Conservation (phyloP, 805 yeast genomes). For the Spencermartinsiella europaea region DNA sequence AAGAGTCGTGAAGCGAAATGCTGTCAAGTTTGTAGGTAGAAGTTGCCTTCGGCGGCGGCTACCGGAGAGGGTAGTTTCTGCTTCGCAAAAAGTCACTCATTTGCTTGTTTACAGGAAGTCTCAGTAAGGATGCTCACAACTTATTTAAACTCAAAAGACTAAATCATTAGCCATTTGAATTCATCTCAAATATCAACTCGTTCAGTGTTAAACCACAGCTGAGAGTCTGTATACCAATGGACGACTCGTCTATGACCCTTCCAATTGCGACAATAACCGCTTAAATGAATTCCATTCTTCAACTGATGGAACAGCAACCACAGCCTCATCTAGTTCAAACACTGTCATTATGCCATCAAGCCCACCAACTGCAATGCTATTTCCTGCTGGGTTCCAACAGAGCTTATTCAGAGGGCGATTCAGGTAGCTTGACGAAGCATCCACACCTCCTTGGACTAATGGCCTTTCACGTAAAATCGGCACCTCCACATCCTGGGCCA, state of each 20-base stretch:
- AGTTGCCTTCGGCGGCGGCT: no score
- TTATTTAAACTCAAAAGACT: no score
- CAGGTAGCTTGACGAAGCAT: constrained; percentile 1
- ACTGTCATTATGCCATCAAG: constrained; percentile 30
- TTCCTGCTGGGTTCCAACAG: constrained; percentile 28
- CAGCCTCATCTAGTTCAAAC: constrained; percentile 22
- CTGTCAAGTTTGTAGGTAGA: no score
- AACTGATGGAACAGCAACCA: constrained; percentile 7
- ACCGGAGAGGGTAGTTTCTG: no score
- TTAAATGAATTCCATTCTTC: constrained; percentile 17
- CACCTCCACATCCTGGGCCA: constrained; percentile 27
- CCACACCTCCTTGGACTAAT: background rate
- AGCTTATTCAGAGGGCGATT: constrained; percentile 28
- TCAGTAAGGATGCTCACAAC: no score
- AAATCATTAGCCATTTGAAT: no score
- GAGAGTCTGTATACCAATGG: no score
- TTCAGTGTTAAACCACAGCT: no score
- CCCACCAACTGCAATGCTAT: constrained; percentile 31
- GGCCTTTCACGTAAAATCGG: constrained; percentile 25
- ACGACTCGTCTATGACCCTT: background rate
- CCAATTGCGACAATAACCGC: background rate
- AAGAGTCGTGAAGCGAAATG: no score
- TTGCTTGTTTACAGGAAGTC: no score
- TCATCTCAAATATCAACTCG: no score
- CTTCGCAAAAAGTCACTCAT: no score